Conservation (phyloP, 169 alveolate species). For the Neospora caninum region DNA sequence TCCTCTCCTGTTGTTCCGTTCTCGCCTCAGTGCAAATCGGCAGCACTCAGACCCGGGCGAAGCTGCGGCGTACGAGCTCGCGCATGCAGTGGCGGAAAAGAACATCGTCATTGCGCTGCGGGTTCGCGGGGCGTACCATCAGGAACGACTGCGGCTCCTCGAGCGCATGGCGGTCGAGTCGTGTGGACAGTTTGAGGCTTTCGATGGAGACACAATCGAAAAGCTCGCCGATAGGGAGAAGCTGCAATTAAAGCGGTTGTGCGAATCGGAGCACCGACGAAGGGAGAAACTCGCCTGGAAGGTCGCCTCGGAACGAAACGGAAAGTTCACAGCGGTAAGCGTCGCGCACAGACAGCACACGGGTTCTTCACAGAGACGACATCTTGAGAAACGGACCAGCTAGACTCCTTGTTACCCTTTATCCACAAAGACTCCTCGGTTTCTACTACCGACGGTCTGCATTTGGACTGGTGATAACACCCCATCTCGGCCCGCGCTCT, state of each 20-base stretch:
- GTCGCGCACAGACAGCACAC: too few relatives aligned
- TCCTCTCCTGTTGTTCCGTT: too few relatives aligned
- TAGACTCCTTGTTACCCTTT: too few relatives aligned
- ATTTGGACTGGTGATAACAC: too few relatives aligned
- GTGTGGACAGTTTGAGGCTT: conserved; percentile 53
- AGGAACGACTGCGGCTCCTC: conserved; percentile 25
- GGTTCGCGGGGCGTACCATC: conserved; percentile 39
- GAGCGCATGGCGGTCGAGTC: conserved; percentile 36
- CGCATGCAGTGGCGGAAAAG: conserved; percentile 20
- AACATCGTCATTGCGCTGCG: conserved; percentile 40
- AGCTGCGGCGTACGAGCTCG: conserved; percentile 30
- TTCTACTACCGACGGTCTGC: too few relatives aligned
- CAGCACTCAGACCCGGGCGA: conserved; percentile 5
- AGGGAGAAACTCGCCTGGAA: conserved; percentile 28
- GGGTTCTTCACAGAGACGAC: too few relatives aligned
- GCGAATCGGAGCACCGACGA: conserved; percentile 37
- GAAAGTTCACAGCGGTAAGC: conserved; percentile 51
- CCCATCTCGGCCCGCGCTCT: too few relatives aligned
- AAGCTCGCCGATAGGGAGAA: conserved; percentile 39
- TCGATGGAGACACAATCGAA: conserved; percentile 21
- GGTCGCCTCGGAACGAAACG: conserved; percentile 41
- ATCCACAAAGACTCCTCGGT: too few relatives aligned
- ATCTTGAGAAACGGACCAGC: too few relatives aligned
- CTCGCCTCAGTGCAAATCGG: neutral
- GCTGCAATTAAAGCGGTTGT: neutral